Percentiles rank a stretch among this genome's conserved stretches.
phyloP scores from a whole-genome alignment of 2,329 filamentous ascomycete genomes.

The Rutstroemia sydowiana region DNA sequence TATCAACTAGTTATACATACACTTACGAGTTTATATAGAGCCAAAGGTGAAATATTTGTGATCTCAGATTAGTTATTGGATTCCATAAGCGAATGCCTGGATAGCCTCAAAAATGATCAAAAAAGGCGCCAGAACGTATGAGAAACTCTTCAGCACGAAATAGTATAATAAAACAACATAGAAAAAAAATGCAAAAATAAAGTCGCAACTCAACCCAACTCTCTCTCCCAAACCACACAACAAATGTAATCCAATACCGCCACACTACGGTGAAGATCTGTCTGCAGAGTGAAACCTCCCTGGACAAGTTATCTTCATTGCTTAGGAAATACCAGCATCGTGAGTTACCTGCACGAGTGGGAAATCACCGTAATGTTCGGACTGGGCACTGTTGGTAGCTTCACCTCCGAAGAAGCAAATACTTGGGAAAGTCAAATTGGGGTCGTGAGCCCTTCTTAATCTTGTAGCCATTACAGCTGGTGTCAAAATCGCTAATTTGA shows the following conservation, averaged over 20 bases:
- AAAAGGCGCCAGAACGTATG: too few species aligned
- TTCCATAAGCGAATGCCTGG: too few species aligned
- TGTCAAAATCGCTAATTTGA: neutral
- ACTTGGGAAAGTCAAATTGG: neutral
- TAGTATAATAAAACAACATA: neutral
- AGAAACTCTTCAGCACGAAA: too few species aligned
- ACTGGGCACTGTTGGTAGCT: slow-evolving; percentile 50
- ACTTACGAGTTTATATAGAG: too few species aligned
- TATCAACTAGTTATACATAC: too few species aligned
- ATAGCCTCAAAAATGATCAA: too few species aligned
- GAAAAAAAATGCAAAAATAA: neutral
- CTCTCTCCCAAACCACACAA: slow-evolving; percentile 47
- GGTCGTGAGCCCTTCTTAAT: slow-evolving; percentile 1
- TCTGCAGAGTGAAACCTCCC: slow-evolving; percentile 69
- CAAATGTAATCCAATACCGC: slow-evolving; percentile 60
- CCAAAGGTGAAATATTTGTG: too few species aligned
- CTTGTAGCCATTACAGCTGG: slow-evolving; percentile 8
- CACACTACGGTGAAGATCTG: slow-evolving; percentile 62
- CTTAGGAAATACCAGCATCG: slow-evolving; percentile 58
- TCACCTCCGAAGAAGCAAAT: neutral
- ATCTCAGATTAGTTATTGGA: too few species aligned
- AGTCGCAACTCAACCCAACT: slow-evolving; percentile 27
- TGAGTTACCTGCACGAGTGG: slow-evolving; percentile 62
- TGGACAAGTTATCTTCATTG: slow-evolving; percentile 61
- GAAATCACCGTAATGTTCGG: slow-evolving; percentile 59